Evolutionary conservation across 768 basidiomycete genomes (phyloP).

Genomic region (Pleurotus tuber-regium): DNA sequence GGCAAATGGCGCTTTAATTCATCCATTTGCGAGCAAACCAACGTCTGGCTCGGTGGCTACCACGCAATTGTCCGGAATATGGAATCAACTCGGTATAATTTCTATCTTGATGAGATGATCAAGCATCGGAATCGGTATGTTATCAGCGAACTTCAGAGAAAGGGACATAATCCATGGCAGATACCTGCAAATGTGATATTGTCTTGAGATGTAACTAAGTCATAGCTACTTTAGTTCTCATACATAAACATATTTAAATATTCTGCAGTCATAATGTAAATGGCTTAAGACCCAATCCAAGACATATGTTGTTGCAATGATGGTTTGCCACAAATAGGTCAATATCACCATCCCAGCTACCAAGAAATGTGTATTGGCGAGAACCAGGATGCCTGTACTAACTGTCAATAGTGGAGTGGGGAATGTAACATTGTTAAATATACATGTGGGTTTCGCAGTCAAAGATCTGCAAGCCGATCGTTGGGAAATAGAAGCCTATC

Average conservation of each 20-base stretch:
- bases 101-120: conserved; percentile 40
- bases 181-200: background rate
- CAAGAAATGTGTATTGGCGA: background rate
- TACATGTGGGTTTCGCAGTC: conserved; percentile 3
- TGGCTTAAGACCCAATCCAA: background rate
- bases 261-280: background rate
- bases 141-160: conserved; percentile 11
- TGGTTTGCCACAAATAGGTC: background rate
- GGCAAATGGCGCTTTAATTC: conserved; percentile 8
- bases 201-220: background rate
- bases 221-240: background rate
- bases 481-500: background rate
- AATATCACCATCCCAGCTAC: background rate
- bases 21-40: conserved; percentile 6
- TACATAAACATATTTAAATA: background rate
- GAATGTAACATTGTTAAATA: background rate
- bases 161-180: background rate
- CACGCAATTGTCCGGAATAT: conserved; percentile 33
- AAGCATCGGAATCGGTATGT: conserved; percentile 20
- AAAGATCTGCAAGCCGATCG: background rate
- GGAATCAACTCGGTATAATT: conserved; percentile 27
- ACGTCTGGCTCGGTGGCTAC: conserved; percentile 38
- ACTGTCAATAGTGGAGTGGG: background rate
- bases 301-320: background rate
- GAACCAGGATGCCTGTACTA: background rate